phyloP scores from a whole-genome alignment of 495 filamentous ascomycete species.

The Mytilinidion resinicola region DNA sequence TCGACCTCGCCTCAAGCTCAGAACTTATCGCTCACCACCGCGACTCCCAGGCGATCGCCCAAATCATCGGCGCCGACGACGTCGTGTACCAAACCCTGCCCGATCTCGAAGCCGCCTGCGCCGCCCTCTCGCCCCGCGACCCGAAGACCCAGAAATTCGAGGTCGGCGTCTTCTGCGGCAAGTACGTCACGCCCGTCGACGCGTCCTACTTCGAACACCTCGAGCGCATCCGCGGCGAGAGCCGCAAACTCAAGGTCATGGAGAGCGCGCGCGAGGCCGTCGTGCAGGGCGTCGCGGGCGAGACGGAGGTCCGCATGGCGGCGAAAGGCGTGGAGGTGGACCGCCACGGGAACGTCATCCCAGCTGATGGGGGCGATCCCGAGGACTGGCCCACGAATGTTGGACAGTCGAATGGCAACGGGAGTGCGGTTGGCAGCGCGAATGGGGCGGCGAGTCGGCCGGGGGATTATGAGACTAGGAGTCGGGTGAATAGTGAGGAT shows the following conservation, averaged over 20 bases:
- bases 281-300: constrained; percentile 55
- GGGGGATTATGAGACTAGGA: background rate
- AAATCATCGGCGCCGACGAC: constrained; percentile 82
- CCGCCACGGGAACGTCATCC: constrained; percentile 51
- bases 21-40: constrained; percentile 84
- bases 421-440: constrained; percentile 3
- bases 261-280: constrained; percentile 65
- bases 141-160: constrained; percentile 62
- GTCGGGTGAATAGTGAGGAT: constrained; percentile 4
- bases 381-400: background rate
- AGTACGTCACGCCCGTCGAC: constrained; percentile 77
- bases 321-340: constrained; percentile 56
- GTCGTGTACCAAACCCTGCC: constrained; percentile 86
- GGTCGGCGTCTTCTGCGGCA: constrained; percentile 93
- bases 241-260: constrained; percentile 62
- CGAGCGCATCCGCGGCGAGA: constrained; percentile 67
- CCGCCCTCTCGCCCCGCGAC: constrained; percentile 56
- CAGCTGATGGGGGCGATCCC: constrained; percentile 23
- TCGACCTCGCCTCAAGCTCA: constrained; percentile 75
- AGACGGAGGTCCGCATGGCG: constrained; percentile 56
- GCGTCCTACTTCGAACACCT: constrained; percentile 84
- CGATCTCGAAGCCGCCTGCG: constrained; percentile 75
- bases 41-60: constrained; percentile 59
- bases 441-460: background rate
- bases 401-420: constrained; percentile 7